Conservation (phyloP, 1,139 yeast species). For the Groenewaldozyma sp. region DNA sequence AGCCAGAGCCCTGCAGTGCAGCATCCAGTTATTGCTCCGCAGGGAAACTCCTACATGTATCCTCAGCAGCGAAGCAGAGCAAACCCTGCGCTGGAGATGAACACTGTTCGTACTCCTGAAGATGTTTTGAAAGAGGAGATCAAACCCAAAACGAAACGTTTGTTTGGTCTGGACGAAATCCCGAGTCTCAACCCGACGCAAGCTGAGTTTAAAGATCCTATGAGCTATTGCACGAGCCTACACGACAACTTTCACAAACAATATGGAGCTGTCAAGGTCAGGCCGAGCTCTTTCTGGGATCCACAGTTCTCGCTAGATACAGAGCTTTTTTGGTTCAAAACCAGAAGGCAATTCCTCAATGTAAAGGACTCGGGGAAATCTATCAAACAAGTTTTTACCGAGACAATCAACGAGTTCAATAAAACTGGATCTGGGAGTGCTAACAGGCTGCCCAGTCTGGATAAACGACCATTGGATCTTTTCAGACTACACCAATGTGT, state of each 20-base stretch:
- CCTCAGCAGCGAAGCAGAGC: slow-evolving; percentile 38
- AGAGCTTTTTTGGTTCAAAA: slow-evolving; percentile 42
- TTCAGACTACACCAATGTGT: slow-evolving; percentile 30
- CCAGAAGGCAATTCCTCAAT: slow-evolving; percentile 43
- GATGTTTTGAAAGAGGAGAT: slow-evolving; percentile 6
- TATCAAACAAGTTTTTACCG: slow-evolving; percentile 23
- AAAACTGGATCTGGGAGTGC: slow-evolving; percentile 17
- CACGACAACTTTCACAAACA: slow-evolving; percentile 33
- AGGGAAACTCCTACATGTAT: slow-evolving; percentile 30
- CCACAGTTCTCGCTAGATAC: slow-evolving; percentile 38
- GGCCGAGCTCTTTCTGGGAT: slow-evolving; percentile 39
- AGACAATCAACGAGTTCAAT: slow-evolving; percentile 28
- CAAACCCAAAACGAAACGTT: slow-evolving; percentile 9
- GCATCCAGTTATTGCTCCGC: not conserved
- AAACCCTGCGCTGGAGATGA: slow-evolving; percentile 35
- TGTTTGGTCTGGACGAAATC: slow-evolving; percentile 29
- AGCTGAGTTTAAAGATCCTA: slow-evolving; percentile 40
- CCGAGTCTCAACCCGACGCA: slow-evolving; percentile 41
- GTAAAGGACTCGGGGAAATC: slow-evolving; percentile 26
- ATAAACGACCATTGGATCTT: slow-evolving; percentile 32
- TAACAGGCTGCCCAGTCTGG: slow-evolving; percentile 29
- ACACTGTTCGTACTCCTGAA: slow-evolving; percentile 26
- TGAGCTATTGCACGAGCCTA: slow-evolving; percentile 24
- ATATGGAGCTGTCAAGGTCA: slow-evolving; percentile 66
- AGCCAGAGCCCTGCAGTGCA: not conserved